Evolutionary conservation across 1,139 yeast genomes (phyloP).

Genomic region (Blastobotrys indianensis): DNA sequence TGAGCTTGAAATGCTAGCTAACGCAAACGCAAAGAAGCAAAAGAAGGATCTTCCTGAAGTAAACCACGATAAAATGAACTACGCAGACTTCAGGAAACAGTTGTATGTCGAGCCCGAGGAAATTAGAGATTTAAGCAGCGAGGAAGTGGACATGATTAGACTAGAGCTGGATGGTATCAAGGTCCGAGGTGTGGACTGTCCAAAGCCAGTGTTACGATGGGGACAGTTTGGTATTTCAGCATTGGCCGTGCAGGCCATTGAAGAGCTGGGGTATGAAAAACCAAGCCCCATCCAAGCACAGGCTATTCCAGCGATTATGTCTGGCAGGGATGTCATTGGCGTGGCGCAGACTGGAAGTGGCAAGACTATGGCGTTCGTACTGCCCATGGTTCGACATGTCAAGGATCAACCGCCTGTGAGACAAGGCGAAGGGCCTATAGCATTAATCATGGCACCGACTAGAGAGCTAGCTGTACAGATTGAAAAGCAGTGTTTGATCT

Average conservation of each 20-base stretch:
- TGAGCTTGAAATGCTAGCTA: conserved; percentile 28
- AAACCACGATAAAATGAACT: conserved; percentile 45
- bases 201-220: conserved; percentile 73
- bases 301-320: conserved; percentile 84
- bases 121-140: conserved; percentile 40
- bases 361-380: conserved; percentile 78
- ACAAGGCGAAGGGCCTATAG: conserved; percentile 67
- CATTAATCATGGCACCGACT: conserved; percentile 81
- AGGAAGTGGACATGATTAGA: conserved; percentile 53
- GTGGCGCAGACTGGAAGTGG: conserved; percentile 98
- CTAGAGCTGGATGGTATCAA: conserved; percentile 56
- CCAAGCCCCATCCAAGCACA: conserved; percentile 93
- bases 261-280: conserved; percentile 44
- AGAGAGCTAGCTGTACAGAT: conserved; percentile 90
- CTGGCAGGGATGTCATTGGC: conserved; percentile 86
- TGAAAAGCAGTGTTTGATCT: conserved; percentile 56
- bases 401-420: conserved; percentile 58
- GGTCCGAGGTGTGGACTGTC: conserved; percentile 53
- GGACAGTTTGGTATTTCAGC: conserved; percentile 73
- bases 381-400: conserved; percentile 81
- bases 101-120: conserved; percentile 67
- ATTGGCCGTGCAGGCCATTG: conserved; percentile 48
- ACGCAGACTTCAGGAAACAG: conserved; percentile 52
- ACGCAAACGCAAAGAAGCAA: conserved; percentile 35
- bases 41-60: conserved; percentile 40